Percentiles rank a stretch among this genome's conserved stretches.
Evolutionary conservation across 179 eudicot genomes (phyloP).

Genomic region (Drosera spatulata): DNA sequence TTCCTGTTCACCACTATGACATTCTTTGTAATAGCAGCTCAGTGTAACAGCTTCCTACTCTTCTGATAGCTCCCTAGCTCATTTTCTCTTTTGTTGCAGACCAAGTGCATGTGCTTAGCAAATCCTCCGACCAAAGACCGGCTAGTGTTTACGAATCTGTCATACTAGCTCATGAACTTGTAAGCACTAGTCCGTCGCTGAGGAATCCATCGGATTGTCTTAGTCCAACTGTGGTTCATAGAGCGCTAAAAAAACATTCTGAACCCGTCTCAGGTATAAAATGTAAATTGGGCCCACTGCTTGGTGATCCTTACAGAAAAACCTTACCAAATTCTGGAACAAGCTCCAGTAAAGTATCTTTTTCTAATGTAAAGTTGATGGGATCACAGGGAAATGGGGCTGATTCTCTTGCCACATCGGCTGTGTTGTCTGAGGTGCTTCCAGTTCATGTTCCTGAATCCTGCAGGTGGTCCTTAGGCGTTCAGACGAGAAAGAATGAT

Average conservation of each 20-base stretch:
- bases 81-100: conserved; percentile 24
- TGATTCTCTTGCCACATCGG: conserved; percentile 30
- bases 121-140: conserved; percentile 15
- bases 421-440: conserved; percentile 28
- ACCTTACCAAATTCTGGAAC: conserved; percentile 58
- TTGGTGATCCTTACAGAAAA: conserved; percentile 58
- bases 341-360: conserved; percentile 71
- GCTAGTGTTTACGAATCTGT: conserved; percentile 16
- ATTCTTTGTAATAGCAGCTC: background rate
- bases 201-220: conserved; percentile 22
- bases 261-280: conserved; percentile 75
- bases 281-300: conserved; percentile 63
- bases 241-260: conserved; percentile 17
- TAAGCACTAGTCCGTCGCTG: conserved; percentile 26
- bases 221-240: conserved; percentile 18
- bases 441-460: background rate
- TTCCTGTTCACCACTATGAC: too few relatives aligned
- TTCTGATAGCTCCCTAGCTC: background rate
- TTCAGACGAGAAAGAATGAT: conserved; percentile 11
- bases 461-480: conserved; percentile 21
- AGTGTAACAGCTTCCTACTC: background rate
- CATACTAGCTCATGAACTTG: conserved; percentile 19
- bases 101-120: conserved; percentile 6
- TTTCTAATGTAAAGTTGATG: conserved; percentile 79
- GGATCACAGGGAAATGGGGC: conserved; percentile 73